These are phyloP conservation scores for Kwoniella sp. DNA, from an alignment of 768 basidiomycete genomes.

Conservation along the genomic window DNA sequence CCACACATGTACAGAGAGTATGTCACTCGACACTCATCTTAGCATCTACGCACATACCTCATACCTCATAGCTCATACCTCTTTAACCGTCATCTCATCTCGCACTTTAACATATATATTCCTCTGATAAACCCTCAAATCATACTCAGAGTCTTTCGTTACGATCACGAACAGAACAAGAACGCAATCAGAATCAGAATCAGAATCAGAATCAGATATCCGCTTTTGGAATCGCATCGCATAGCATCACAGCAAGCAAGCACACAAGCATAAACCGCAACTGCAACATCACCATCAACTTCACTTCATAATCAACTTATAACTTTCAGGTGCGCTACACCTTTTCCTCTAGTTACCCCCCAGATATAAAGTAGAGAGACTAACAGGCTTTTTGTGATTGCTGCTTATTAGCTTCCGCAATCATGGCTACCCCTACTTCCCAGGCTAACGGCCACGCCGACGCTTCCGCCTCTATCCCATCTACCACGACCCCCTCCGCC, in stretches of 20 bases:
- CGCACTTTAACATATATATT: neutral
- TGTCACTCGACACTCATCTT: neutral
- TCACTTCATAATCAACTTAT: neutral
- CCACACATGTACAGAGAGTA: too few relatives aligned
- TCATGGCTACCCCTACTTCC: conserved; percentile 18
- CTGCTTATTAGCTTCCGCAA: conserved; percentile 8
- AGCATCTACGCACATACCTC: too few relatives aligned
- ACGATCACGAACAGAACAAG: conserved; percentile 1
- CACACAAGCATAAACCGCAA: neutral
- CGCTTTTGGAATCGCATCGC: neutral
- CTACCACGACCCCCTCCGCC: conserved; percentile 22
- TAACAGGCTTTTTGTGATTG: too few relatives aligned
- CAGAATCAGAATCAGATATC: neutral
- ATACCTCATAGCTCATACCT: too few relatives aligned
- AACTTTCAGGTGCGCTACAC: neutral
- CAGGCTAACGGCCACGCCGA: conserved; percentile 46
- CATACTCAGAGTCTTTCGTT: neutral
- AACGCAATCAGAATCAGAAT: neutral
- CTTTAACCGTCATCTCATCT: too few relatives aligned
- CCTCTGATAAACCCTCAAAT: too few relatives aligned
- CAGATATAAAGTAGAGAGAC: too few relatives aligned
- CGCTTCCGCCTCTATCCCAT: conserved; percentile 19
- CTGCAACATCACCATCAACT: neutral
- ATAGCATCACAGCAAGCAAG: neutral
- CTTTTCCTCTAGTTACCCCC: neutral